Conservation (phyloP, 176 grass and related monocot genomes). For the Zea mays region Zm-B73-REFERENCE-NAM-5.0 NC_050100.1:5411001-5411500, state of each 20-base stretch:
- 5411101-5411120: conserved; percentile 46
- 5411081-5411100: conserved; percentile 76
- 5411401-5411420: conserved; percentile 35
- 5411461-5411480: conserved; percentile 65
- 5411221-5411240: background rate
- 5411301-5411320: conserved; percentile 46
- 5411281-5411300: conserved; percentile 49
- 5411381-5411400: conserved; percentile 23
- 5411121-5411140: conserved; percentile 47
- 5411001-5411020: background rate
- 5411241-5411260: conserved; percentile 28
- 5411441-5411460: conserved; percentile 15
- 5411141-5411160: conserved; percentile 74
- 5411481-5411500: conserved; percentile 55
- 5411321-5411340: conserved; percentile 37
- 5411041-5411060: conserved; percentile 55
- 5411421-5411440: conserved; percentile 32
- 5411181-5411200: conserved; percentile 15
- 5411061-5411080: conserved; percentile 96
- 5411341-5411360: conserved; percentile 66
- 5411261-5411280: conserved; percentile 66
- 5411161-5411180: conserved; percentile 42
- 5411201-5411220: background rate
- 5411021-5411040: background rate
- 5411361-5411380: conserved; percentile 75